Evolutionary conservation across 1,284 basidiomycete genomes (phyloP).

Genomic region (Sphaerobolus stellatus): DNA sequence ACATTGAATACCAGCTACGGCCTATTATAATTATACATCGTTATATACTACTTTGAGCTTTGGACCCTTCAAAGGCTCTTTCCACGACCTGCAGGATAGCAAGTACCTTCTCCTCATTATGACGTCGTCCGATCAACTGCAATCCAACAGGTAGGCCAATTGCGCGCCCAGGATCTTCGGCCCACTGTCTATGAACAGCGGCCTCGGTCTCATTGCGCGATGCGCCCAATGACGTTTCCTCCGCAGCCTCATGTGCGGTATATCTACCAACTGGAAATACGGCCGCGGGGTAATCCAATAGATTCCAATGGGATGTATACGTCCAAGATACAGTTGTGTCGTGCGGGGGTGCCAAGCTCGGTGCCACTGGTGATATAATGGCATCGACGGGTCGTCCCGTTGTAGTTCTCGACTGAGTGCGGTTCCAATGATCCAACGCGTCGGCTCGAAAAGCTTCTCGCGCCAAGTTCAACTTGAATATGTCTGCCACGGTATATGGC

Average conservation of each 20-base stretch:
- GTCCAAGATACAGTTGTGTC: slow-evolving; percentile 51
- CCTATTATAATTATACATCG: neutral
- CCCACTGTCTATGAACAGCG: slow-evolving; percentile 43
- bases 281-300: slow-evolving; percentile 52
- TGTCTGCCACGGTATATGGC: slow-evolving; percentile 40
- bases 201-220: slow-evolving; percentile 42
- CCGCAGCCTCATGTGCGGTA: neutral
- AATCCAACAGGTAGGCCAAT: slow-evolving; percentile 46
- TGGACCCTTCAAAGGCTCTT: slow-evolving; percentile 14
- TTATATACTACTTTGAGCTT: neutral
- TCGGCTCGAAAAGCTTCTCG: slow-evolving; percentile 44
- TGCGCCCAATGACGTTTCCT: neutral
- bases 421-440: slow-evolving; percentile 55
- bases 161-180: slow-evolving; percentile 36
- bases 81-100: slow-evolving; percentile 47
- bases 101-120: slow-evolving; percentile 49
- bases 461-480: slow-evolving; percentile 44
- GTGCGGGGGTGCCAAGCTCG: slow-evolving; percentile 52
- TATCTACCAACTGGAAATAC: slow-evolving; percentile 48
- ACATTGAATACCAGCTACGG: neutral
- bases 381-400: slow-evolving; percentile 55
- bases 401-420: slow-evolving; percentile 39
- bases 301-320: slow-evolving; percentile 57
- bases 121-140: slow-evolving; percentile 49
- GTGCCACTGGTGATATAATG: slow-evolving; percentile 52